Percentiles rank a stretch among this genome's conserved stretches.
Evolutionary conservation across 306 rosid species (phyloP).

Genomic region (Prinsepia uniflora): DNA sequence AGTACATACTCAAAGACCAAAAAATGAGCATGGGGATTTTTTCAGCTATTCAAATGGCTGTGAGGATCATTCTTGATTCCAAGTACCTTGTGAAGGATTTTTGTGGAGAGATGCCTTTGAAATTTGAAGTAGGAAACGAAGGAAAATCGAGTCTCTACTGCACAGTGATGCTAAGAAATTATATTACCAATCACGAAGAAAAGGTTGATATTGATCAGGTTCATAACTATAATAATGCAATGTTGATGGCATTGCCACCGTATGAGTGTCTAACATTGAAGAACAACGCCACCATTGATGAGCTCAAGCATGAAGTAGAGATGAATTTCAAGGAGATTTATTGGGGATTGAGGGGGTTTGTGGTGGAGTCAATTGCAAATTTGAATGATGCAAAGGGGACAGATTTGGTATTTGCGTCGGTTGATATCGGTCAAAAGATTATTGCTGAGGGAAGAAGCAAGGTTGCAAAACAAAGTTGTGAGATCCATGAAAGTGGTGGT

Average conservation of each 20-base stretch:
- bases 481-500: constrained; percentile 40
- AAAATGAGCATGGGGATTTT: constrained; percentile 37
- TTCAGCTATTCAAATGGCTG: constrained; percentile 58
- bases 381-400: constrained; percentile 37
- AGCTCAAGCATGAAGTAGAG: constrained; percentile 64
- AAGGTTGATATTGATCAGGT: background rate
- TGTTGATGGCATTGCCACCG: constrained; percentile 34
- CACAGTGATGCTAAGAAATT: constrained; percentile 38
- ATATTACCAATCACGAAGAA: background rate
- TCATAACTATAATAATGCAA: background rate
- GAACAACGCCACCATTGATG: constrained; percentile 50
- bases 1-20: constrained; percentile 53
- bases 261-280: constrained; percentile 56
- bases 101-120: constrained; percentile 35
- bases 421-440: constrained; percentile 60
- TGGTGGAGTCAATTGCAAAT: constrained; percentile 46
- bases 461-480: constrained; percentile 17
- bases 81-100: constrained; percentile 66
- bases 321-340: constrained; percentile 64
- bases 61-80: constrained; percentile 63
- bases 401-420: constrained; percentile 45
- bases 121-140: constrained; percentile 34
- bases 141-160: constrained; percentile 49
- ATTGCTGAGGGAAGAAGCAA: constrained; percentile 43
- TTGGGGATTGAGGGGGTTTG: constrained; percentile 61